phyloP scores from a whole-genome alignment of 768 basidiomycete genomes.

The Pisolithus albus region DNA sequence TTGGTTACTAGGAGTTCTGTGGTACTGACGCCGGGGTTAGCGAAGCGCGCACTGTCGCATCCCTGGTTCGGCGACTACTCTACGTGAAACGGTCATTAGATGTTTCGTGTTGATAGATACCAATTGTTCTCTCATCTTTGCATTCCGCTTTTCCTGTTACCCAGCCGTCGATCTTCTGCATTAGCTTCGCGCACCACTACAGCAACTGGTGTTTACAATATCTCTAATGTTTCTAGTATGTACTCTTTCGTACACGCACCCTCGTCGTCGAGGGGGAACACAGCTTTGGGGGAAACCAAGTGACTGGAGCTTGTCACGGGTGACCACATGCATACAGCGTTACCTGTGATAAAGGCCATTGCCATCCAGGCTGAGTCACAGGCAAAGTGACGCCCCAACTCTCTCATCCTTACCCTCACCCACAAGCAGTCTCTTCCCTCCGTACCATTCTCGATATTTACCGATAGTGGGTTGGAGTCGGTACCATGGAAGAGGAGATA shows the following conservation, averaged over 20 bases:
- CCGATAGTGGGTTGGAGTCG: slow-evolving; percentile 2
- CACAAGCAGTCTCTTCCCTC: too few species aligned
- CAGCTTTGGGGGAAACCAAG: slow-evolving; percentile 1
- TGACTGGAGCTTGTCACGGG: slow-evolving; percentile 10
- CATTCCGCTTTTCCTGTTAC: background rate
- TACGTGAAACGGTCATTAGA: slow-evolving; percentile 15
- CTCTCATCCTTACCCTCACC: slow-evolving; percentile 7
- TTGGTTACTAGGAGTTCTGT: slow-evolving; percentile 2
- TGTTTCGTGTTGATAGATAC: background rate
- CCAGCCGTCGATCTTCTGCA: background rate
- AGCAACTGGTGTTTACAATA: slow-evolving; percentile 15
- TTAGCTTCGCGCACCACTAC: slow-evolving; percentile 3
- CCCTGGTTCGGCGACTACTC: slow-evolving; percentile 48
- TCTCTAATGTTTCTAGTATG: slow-evolving; percentile 19
- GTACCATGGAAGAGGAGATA: slow-evolving; percentile 52
- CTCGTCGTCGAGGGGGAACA: background rate
- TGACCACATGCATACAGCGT: slow-evolving; percentile 7
- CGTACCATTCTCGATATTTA: slow-evolving; percentile 8
- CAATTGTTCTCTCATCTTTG: slow-evolving; percentile 1
- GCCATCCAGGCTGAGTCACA: slow-evolving; percentile 25
- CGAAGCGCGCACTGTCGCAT: slow-evolving; percentile 51
- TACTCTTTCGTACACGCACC: slow-evolving; percentile 3
- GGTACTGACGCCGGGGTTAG: slow-evolving; percentile 20
- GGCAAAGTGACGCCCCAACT: slow-evolving; percentile 15
- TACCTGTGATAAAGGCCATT: slow-evolving; percentile 26